Conservation (phyloP, 805 yeast species). For the Hanseniaspora opuntiae region DNA sequence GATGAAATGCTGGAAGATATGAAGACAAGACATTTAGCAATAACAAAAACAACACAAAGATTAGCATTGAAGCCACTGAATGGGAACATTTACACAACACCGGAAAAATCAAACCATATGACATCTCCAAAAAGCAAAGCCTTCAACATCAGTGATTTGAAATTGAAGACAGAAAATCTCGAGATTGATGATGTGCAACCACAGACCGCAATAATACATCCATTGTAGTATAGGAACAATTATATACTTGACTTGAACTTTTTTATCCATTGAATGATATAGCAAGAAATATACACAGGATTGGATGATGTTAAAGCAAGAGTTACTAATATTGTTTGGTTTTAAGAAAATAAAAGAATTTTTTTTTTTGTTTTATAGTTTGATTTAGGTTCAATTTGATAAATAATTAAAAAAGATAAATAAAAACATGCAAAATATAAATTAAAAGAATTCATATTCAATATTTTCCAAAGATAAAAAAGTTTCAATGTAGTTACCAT, state of each 20-base stretch:
- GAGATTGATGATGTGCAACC: not conserved
- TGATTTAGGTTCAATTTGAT: too few relatives aligned
- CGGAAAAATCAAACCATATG: not conserved
- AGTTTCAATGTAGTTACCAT: not conserved
- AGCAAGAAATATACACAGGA: not conserved
- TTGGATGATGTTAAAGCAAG: too few relatives aligned
- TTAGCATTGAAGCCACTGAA: not conserved
- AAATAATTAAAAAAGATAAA: too few relatives aligned
- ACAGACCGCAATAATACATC: not conserved
- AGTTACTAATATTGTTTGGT: too few relatives aligned
- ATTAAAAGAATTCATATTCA: too few relatives aligned
- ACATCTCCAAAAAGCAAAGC: not conserved
- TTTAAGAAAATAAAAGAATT: too few relatives aligned
- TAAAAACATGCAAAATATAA: too few relatives aligned
- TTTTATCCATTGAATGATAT: not conserved
- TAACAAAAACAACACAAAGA: slow-evolving; percentile 2
- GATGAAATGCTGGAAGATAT: not conserved
- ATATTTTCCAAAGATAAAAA: not conserved
- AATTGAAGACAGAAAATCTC: not conserved
- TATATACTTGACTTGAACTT: not conserved
- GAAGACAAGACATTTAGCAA: not conserved
- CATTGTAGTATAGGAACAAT: not conserved
- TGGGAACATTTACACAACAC: slow-evolving; percentile 1
- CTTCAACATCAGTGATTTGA: not conserved
- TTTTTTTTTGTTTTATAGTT: too few relatives aligned